A percentile compares a stretch with the other conserved stretches of the same genome.
These are phyloP conservation scores for Mortierella sp. DNA, from an alignment of 371 early-diverging fungal genomes.

Conservation along the genomic window DNA sequence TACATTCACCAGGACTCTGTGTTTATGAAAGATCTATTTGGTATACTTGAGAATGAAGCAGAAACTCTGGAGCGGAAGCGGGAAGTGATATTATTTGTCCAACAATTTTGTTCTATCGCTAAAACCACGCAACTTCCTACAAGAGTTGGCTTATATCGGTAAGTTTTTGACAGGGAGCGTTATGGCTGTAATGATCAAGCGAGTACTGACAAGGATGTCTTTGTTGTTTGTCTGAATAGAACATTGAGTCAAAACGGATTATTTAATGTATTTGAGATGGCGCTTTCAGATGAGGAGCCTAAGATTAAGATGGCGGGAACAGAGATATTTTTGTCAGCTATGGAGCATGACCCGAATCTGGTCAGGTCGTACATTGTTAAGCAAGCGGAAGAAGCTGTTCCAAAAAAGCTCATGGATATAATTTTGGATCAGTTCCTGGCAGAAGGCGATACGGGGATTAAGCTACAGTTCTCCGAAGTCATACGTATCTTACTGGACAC, in stretches of 20 bases:
- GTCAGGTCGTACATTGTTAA: slow-evolving; percentile 78
- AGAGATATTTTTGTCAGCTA: slow-evolving; percentile 77
- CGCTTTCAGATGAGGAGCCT: slow-evolving; percentile 66
- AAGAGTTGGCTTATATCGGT: slow-evolving; percentile 69
- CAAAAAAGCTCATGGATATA: slow-evolving; percentile 68
- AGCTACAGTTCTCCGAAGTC: slow-evolving; percentile 79
- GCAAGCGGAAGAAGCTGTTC: slow-evolving; percentile 64
- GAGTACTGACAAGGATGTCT: background rate
- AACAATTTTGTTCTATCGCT: slow-evolving; percentile 79
- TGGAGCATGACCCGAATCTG: slow-evolving; percentile 84
- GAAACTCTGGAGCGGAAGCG: slow-evolving; percentile 63
- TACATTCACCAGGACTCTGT: slow-evolving; percentile 75
- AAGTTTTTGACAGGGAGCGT: background rate
- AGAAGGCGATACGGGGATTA: slow-evolving; percentile 73
- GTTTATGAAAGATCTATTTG: slow-evolving; percentile 77
- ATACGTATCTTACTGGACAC: slow-evolving; percentile 82
- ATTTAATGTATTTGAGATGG: slow-evolving; percentile 78
- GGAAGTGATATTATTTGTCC: slow-evolving; percentile 81
- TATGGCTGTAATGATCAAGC: background rate
- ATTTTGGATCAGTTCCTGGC: slow-evolving; percentile 73
- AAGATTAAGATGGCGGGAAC: slow-evolving; percentile 70
- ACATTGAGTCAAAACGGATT: slow-evolving; percentile 80
- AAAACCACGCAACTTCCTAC: slow-evolving; percentile 73
- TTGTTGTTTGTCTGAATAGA: slow-evolving; percentile 51
- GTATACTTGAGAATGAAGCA: slow-evolving; percentile 66